Evolutionary conservation across 2,329 filamentous ascomycete genomes (phyloP).

Genomic region (Ophiostoma himal-ulmi): DNA sequence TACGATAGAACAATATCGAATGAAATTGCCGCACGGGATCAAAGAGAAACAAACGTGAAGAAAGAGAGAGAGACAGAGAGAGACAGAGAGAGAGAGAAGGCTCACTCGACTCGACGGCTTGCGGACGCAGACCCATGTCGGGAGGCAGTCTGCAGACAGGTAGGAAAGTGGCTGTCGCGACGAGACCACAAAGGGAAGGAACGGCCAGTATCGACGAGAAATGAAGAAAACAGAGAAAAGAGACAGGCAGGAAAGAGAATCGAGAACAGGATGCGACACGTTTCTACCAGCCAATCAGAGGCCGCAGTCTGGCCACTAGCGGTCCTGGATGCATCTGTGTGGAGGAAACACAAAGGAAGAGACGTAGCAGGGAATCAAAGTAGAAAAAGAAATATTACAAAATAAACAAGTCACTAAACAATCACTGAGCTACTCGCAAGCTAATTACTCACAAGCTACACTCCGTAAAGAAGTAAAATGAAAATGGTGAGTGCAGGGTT

Average conservation of each 20-base stretch:
- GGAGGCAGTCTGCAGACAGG: not conserved
- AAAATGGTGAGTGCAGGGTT: not conserved
- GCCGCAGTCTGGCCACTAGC: not conserved
- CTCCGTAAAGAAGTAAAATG: not conserved
- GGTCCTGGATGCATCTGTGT: not conserved
- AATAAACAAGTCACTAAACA: not conserved
- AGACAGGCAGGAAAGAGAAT: not conserved
- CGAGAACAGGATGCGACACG: not conserved
- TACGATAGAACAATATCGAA: not conserved
- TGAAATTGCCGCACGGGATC: not conserved
- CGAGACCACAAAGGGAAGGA: not conserved
- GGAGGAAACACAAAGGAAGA: not conserved
- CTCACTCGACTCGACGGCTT: not conserved
- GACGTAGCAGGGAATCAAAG: not conserved
- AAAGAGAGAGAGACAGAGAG: too few species aligned
- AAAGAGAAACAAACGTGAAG: not conserved
- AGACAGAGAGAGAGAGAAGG: too few species aligned
- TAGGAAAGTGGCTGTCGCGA: not conserved
- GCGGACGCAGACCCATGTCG: not conserved
- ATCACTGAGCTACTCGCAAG: not conserved
- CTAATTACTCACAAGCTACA: not conserved
- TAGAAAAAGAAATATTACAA: not conserved
- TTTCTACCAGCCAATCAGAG: not conserved
- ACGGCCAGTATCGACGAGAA: not conserved
- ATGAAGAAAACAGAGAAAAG: not conserved